Percentiles rank a stretch among this genome's conserved stretches.
Conservation (phyloP, 768 basidiomycete genomes). For the Cyclocybe aegerita region DNA sequence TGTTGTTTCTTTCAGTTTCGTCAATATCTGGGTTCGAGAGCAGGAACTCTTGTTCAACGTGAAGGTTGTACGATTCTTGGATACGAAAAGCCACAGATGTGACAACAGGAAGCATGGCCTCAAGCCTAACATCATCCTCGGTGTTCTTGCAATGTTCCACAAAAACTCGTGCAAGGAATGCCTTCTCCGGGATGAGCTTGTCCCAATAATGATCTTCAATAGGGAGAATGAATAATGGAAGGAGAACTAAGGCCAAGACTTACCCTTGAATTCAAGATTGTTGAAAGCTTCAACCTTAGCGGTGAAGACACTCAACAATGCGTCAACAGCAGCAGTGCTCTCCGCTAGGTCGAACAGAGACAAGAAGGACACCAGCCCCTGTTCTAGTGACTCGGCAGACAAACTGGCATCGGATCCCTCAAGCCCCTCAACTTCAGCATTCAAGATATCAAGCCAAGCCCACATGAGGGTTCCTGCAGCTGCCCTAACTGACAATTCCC, state of each 20-base stretch:
- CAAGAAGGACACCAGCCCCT: constrained; percentile 48
- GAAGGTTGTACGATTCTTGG: constrained; percentile 65
- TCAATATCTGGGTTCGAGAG: constrained; percentile 18
- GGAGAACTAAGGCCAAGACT: constrained; percentile 15
- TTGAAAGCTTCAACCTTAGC: constrained; percentile 66
- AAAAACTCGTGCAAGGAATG: constrained; percentile 82
- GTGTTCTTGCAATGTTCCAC: constrained; percentile 71
- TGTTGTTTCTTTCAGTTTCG: constrained; percentile 35
- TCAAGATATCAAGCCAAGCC: constrained; percentile 81
- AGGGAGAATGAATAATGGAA: background rate
- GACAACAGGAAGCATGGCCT: constrained; percentile 78
- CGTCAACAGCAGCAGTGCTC: constrained; percentile 68
- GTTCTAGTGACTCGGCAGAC: constrained; percentile 19
- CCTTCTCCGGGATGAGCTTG: constrained; percentile 66
- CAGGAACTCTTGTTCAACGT: constrained; percentile 21
- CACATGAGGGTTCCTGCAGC: constrained; percentile 74
- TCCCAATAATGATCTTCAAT: constrained; percentile 70
- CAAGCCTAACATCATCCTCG: constrained; percentile 62
- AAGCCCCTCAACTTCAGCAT: constrained; percentile 43
- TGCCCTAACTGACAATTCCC: constrained; percentile 69
- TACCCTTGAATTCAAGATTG: constrained; percentile 68
- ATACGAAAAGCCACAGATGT: constrained; percentile 78
- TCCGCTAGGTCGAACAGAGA: constrained; percentile 59
- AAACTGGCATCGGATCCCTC: constrained; percentile 28
- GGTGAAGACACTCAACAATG: constrained; percentile 70